phyloP scores from a whole-genome alignment of 78 protist species.

The Bigelowiella natans region DNA sequence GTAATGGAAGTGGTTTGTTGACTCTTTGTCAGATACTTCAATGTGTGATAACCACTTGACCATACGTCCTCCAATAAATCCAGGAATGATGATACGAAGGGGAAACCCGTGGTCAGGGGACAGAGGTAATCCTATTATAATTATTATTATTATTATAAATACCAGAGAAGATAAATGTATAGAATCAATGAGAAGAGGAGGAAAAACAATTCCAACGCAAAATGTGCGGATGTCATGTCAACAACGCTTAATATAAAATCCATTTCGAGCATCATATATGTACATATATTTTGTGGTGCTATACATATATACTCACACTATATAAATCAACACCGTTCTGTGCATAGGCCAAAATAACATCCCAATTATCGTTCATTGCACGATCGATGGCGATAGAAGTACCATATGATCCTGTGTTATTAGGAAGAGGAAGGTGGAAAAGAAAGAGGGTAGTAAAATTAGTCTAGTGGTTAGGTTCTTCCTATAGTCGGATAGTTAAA shows the following conservation, averaged over 20 bases:
- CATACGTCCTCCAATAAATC: slow-evolving; percentile 36
- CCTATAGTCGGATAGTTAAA: neutral
- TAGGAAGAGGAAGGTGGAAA: neutral
- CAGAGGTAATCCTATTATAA: neutral
- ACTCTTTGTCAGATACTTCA: neutral
- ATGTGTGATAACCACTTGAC: slow-evolving; percentile 24
- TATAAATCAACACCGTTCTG: slow-evolving; percentile 5
- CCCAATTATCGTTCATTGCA: slow-evolving; percentile 6
- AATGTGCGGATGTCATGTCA: too few species aligned
- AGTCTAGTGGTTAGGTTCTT: neutral
- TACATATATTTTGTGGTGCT: too few species aligned
- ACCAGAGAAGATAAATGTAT: too few species aligned
- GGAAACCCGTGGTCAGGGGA: slow-evolving; percentile 36
- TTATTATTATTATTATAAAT: too few species aligned
- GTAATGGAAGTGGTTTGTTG: neutral
- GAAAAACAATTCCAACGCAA: too few species aligned
- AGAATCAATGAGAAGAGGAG: too few species aligned
- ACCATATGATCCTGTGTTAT: slow-evolving; percentile 16
- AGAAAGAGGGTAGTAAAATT: neutral
- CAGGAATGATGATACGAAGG: slow-evolving; percentile 29
- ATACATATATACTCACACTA: neutral
- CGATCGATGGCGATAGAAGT: neutral
- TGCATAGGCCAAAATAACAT: slow-evolving; percentile 22
- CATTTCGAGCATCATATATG: too few species aligned
- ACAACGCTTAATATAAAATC: neutral